Conservation (phyloP, 2,329 filamentous ascomycete genomes). For the Colletotrichum cordylinicola region DNA sequence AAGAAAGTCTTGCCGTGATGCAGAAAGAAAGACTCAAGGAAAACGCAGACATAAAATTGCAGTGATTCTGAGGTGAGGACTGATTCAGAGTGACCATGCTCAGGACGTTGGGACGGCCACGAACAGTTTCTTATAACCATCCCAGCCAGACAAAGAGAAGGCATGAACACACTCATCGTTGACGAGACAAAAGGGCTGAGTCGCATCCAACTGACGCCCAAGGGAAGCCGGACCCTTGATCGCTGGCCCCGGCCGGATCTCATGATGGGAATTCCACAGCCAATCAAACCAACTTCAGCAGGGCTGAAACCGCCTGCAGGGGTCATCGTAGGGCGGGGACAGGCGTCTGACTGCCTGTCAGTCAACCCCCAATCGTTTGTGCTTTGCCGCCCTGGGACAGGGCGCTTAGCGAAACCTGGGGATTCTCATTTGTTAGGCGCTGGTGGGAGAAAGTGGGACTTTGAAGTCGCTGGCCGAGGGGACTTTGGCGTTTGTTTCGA, state of each 20-base stretch:
- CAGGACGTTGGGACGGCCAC: neutral
- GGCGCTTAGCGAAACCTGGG: slow-evolving; percentile 31
- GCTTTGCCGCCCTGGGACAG: neutral
- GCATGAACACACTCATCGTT: neutral
- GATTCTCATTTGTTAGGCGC: neutral
- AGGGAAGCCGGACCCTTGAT: neutral
- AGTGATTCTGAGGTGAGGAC: neutral
- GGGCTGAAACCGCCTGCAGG: neutral
- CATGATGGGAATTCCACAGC: neutral
- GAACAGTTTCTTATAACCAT: slow-evolving; percentile 4
- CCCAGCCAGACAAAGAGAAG: neutral
- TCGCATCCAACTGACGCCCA: neutral
- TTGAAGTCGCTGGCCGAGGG: neutral
- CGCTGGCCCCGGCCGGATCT: neutral
- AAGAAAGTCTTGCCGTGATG: neutral
- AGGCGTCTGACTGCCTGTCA: slow-evolving; percentile 1
- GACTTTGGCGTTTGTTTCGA: neutral
- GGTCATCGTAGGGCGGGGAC: neutral
- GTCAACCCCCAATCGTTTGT: slow-evolving; percentile 1
- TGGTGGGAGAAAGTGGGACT: neutral
- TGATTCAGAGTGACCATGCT: neutral
- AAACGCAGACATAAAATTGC: neutral
- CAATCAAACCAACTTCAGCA: neutral
- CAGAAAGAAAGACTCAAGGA: neutral
- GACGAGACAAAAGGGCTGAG: neutral